These are phyloP conservation scores for Elymus sibiricus DNA, from an alignment of 176 grass and related monocot genomes.

Conservation along the genomic window DNA sequence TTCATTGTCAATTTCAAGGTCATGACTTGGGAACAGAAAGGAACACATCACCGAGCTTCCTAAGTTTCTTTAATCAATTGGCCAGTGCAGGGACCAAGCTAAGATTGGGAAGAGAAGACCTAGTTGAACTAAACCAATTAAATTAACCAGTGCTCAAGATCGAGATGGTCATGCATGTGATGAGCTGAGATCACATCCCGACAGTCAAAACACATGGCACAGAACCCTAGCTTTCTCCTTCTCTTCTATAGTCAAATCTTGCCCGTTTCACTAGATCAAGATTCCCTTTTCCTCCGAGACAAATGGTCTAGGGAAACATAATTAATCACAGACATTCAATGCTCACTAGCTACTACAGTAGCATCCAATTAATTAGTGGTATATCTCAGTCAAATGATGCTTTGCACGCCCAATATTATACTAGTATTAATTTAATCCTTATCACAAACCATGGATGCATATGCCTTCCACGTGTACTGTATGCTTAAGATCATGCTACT, in stretches of 20 bases:
- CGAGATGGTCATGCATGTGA: slow-evolving; percentile 1
- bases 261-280: slow-evolving; percentile 29
- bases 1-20: neutral
- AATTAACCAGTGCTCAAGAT: neutral
- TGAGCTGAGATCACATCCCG: neutral
- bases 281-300: slow-evolving; percentile 32
- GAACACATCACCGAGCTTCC: neutral
- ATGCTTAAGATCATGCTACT: neutral
- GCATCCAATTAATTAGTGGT: neutral
- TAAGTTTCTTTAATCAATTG: neutral
- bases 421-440: neutral
- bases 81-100: neutral
- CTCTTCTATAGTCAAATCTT: slow-evolving; percentile 27
- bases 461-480: neutral
- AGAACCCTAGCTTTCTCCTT: slow-evolving; percentile 17
- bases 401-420: neutral
- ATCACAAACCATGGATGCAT: neutral
- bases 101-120: neutral
- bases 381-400: slow-evolving; percentile 30
- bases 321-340: slow-evolving; percentile 21
- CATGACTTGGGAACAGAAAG: neutral
- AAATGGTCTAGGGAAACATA: slow-evolving; percentile 18
- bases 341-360: neutral
- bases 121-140: neutral
- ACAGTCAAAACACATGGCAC: slow-evolving; percentile 21